Base-by-base conservation (phyloP, 805 yeast genomes). In the Starmera caribaea region DNA sequence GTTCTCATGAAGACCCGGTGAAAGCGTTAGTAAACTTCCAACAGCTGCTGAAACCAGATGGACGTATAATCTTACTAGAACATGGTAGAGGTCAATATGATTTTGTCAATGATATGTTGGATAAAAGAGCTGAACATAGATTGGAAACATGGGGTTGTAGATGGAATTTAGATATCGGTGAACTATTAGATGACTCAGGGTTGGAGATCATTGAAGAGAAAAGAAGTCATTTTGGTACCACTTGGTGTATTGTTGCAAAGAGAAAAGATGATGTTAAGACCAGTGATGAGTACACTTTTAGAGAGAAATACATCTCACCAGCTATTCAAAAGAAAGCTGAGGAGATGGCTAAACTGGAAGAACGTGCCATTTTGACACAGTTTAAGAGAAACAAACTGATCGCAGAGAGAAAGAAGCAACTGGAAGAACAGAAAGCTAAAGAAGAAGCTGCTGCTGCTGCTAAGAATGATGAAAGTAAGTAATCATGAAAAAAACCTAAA, bases 151-250 rank as follows among this genome's bases (percentile, higher is more conserved):
- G 97, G 97, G 98, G 96, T 1, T 92, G 98, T 61, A 69, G 97
- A 54, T 92, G 97, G 97, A 92, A 92, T 56, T 65, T 92, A 46
- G 97, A 92, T 55, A 85, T 92, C 48, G 95, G 89, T 17, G 94
- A 82, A 50, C 68, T 92, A 32, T 71, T 92, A 24, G 89, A 83
- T 55, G 78, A 77, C 42, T 79, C 95, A 7, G 95, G 95, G 0
- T 66, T 92, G 41, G 89, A 83, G 47, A 73, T 92, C 34, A 85
- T 88, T 2, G 79, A 76, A 48, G 90, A 85, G 52, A 76, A 75
- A 45, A 69, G 95, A 47, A 78, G 78, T 16, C 97, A 92, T 62
- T 71, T 92, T 45, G 97, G 97, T 16, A 84, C 97, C 1, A 87
- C 96, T 5, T 89, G 92, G 92, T 73, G 82, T 61, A 68, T 82